Base-by-base conservation (phyloP, 2,329 filamentous ascomycete genomes). In the Nemania diffusa region DNA sequence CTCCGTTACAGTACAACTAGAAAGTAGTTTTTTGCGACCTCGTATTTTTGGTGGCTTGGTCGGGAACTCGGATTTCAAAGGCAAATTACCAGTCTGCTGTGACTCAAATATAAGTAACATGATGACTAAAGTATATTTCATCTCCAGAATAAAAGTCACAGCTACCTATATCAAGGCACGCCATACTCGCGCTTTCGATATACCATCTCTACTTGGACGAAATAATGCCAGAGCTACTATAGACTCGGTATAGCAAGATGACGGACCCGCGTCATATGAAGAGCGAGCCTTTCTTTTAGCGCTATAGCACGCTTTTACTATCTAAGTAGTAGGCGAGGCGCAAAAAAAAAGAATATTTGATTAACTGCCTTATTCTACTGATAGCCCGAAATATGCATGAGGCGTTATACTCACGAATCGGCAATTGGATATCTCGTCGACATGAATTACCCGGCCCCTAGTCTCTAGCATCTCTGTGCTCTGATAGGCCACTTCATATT, bases 401-500 rank as follows among this genome's bases (percentile, higher is more conserved):
- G 24, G 13, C 29, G 42, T 29, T 6, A 26, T 37, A 20, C 22
- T 40, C 7, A n/a, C 51, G 57, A 60, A 42, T 52, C 65, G 65
- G 65, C 61, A 67, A 34, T 48, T 61, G 51, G 11, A n/a, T 40
- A 48, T 61, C 29, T 64, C 15, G 7, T 64, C 29, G 50, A 11
- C 29, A 40, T 11, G 5, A 67, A 67, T 67, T 67, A 67, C n/a
- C 65, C 65, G 65, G 56, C 27, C 57, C 44, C 51, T 26, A n/a
- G 27, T 51, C 51, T 26, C 50, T 32, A 20, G 13, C 20, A 59
- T 56, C 27, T 17, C 17, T 27, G 26, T 26, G 4, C 5, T 34
- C 57, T 53, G 56, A 67, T 67, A 64, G 65, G 65, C 26, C 52
- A 48, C 56, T 40, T 29, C 24, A 67, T 67, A 67, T 64, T 57